A percentile compares a stretch with the other conserved stretches of the same genome.
phyloP scores from a whole-genome alignment of 208 protist species.

The Crithidia sp. region DNA sequence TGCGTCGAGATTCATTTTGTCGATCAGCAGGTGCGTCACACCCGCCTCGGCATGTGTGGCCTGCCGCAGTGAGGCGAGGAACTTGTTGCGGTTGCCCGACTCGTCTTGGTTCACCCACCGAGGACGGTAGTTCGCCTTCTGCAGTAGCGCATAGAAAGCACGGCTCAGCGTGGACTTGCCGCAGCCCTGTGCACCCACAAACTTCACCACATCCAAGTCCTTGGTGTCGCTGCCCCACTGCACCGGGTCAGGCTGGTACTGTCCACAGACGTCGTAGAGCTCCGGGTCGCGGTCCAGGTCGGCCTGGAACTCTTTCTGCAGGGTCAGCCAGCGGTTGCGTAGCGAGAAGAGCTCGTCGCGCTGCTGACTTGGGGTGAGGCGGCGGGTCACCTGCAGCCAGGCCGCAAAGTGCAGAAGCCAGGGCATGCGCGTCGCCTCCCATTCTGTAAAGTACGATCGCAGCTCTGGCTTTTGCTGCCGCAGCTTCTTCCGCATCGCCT shows the following conservation, averaged over 20 bases:
- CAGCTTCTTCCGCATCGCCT: conserved; percentile 48
- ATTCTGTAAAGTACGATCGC: conserved; percentile 48
- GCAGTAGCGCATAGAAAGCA: conserved; percentile 48
- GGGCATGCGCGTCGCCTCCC: conserved; percentile 53
- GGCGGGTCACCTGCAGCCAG: conserved; percentile 47
- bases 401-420: conserved; percentile 55
- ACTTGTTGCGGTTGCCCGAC: conserved; percentile 42
- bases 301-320: conserved; percentile 39
- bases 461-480: conserved; percentile 33
- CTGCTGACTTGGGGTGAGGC: conserved; percentile 30
- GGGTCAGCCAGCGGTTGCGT: conserved; percentile 43
- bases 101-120: conserved; percentile 83
- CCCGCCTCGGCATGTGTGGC: conserved; percentile 21
- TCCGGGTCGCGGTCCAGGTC: conserved; percentile 33
- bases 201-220: conserved; percentile 58
- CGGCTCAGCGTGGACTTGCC: conserved; percentile 73
- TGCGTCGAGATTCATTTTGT: conserved; percentile 84
- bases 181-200: conserved; percentile 65
- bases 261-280: conserved; percentile 30
- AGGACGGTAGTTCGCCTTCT: conserved; percentile 32
- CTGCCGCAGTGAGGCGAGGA: conserved; percentile 40
- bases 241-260: conserved; percentile 34
- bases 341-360: conserved; percentile 29
- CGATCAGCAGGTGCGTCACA: conserved; percentile 62
- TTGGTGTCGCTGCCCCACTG: conserved; percentile 25